Conservation (phyloP, 495 filamentous ascomycete species). For the Xylaria flabelliformis region DNA sequence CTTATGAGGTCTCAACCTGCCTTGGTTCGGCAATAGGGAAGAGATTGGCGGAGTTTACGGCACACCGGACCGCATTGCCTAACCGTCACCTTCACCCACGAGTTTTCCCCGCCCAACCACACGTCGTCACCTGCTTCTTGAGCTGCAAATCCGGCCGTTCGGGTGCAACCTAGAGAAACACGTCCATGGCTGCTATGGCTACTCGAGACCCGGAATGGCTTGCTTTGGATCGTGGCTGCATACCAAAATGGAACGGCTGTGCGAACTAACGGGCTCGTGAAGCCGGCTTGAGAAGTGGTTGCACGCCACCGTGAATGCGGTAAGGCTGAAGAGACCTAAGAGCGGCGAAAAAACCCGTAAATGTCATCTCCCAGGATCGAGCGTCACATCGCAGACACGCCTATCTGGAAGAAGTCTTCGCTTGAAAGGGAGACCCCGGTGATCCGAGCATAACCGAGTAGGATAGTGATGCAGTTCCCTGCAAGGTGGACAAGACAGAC, state of each 20-base stretch:
- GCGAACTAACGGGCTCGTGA: constrained; percentile 28
- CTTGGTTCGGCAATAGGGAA: constrained; percentile 34
- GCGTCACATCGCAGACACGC: constrained; percentile 40
- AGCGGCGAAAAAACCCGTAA: constrained; percentile 28
- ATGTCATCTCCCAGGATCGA: constrained; percentile 31
- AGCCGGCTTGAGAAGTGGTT: constrained; percentile 29
- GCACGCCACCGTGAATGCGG: constrained; percentile 29
- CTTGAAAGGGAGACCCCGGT: constrained; percentile 32
- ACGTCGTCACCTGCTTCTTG: constrained; percentile 24
- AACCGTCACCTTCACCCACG: constrained; percentile 38
- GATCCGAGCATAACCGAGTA: constrained; percentile 39
- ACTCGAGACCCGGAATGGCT: neutral
- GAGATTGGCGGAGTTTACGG: constrained; percentile 36
- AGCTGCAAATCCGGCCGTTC: neutral
- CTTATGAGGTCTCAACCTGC: constrained; percentile 16
- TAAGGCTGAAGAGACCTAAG: constrained; percentile 42
- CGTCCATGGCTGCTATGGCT: neutral
- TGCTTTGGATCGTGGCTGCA: constrained; percentile 18
- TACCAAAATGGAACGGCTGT: constrained; percentile 19
- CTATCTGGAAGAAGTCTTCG: constrained; percentile 40
- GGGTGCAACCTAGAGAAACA: constrained; percentile 20
- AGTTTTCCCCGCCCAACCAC: constrained; percentile 42
- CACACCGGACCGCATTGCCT: constrained; percentile 38
- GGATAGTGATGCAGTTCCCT: constrained; percentile 31
- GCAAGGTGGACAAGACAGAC: constrained; percentile 33